Conservation (phyloP, 345 rosid genomes). For the Eutrema heterophyllum region DNA sequence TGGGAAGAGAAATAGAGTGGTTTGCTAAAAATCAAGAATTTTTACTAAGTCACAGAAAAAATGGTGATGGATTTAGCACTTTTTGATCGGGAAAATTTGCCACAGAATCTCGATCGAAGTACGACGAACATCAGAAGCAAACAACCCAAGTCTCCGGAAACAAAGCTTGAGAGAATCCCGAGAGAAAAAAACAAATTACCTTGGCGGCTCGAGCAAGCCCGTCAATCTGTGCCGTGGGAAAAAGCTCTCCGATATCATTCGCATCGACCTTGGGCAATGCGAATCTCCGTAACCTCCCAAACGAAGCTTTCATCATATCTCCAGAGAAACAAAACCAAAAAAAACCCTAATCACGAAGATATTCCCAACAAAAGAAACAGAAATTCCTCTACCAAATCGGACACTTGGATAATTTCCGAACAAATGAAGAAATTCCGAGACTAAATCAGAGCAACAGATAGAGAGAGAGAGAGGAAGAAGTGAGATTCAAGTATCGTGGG, state of each 20-base stretch:
- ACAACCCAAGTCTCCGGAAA: background rate
- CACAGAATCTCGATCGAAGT: background rate
- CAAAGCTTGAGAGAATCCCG: background rate
- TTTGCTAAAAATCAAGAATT: background rate
- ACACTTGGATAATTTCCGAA: background rate
- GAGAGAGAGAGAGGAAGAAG: background rate
- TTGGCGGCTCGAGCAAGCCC: constrained; percentile 77
- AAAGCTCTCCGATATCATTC: constrained; percentile 52
- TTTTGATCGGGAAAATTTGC: background rate
- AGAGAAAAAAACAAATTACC: constrained; percentile 33
- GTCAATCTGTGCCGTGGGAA: constrained; percentile 54
- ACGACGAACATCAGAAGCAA: background rate
- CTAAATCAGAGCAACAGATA: background rate
- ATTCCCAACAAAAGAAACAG: background rate
- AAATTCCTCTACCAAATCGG: background rate
- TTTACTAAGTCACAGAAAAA: background rate
- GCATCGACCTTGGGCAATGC: constrained; percentile 59
- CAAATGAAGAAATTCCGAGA: background rate
- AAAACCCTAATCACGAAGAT: constrained; percentile 15
- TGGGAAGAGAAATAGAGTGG: background rate
- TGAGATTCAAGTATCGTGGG: constrained; percentile 22
- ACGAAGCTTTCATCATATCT: constrained; percentile 66
- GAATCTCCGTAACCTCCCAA: constrained; percentile 62
- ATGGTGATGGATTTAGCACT: background rate
- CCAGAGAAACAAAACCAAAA: background rate